A percentile compares a stretch with the other conserved stretches of the same genome.
These are phyloP conservation scores for Backusella tarrabulga DNA, from an alignment of 192 early-diverging fungal genomes.

Conservation along the genomic window DNA sequence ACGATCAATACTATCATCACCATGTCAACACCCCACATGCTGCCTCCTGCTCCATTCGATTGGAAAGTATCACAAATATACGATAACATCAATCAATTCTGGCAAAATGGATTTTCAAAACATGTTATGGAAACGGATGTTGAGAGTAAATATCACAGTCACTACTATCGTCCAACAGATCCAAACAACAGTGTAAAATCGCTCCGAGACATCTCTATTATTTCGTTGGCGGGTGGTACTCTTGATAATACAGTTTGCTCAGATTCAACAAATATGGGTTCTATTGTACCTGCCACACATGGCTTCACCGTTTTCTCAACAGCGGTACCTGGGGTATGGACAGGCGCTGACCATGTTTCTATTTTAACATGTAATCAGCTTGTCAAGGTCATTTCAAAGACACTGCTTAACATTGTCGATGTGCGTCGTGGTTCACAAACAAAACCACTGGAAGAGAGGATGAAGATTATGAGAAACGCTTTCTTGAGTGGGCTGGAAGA, in stretches of 20 bases:
- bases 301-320: constrained; percentile 83
- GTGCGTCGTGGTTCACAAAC: constrained; percentile 55
- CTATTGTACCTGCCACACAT: constrained; percentile 62
- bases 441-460: constrained; percentile 55
- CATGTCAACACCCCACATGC: constrained; percentile 82
- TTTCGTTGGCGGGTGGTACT: constrained; percentile 90
- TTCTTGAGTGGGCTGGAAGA: constrained; percentile 57
- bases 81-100: constrained; percentile 64
- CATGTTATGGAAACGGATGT: constrained; percentile 3
- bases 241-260: constrained; percentile 86
- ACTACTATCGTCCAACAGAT: neutral
- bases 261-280: constrained; percentile 68
- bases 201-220: constrained; percentile 61
- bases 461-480: constrained; percentile 57
- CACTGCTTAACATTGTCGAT: constrained; percentile 66
- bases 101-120: constrained; percentile 50
- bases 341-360: constrained; percentile 78
- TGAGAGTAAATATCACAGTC: neutral
- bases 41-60: constrained; percentile 77
- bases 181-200: constrained; percentile 9
- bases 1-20: constrained; percentile 84
- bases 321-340: constrained; percentile 83
- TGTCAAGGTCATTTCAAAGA: constrained; percentile 57
- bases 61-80: constrained; percentile 67
- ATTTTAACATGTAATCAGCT: constrained; percentile 94